Percentiles rank a stretch among this genome's conserved stretches.
phyloP scores from a whole-genome alignment of 2,329 filamentous ascomycete species.

The Botryosphaeria dothidea region DNA sequence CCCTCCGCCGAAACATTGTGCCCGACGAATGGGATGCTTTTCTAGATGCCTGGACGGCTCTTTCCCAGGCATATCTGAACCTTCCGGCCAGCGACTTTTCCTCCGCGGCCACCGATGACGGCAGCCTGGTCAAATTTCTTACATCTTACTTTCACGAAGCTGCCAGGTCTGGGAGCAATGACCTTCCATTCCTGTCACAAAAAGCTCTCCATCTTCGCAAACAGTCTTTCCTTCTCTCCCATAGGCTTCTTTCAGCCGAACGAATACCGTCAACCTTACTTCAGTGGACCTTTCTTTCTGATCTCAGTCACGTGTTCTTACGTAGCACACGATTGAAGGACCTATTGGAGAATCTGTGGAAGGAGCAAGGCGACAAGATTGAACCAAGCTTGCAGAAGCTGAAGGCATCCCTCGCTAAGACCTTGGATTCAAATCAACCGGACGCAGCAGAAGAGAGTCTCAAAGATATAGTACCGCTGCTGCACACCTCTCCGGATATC shows the following conservation, averaged over 20 bases:
- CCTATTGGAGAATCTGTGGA: slow-evolving; percentile 55
- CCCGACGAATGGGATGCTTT: slow-evolving; percentile 75
- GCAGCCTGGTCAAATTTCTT: slow-evolving; percentile 65
- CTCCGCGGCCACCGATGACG: slow-evolving; percentile 54
- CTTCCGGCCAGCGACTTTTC: slow-evolving; percentile 59
- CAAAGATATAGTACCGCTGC: slow-evolving; percentile 61
- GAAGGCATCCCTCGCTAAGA: slow-evolving; percentile 63
- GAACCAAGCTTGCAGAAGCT: slow-evolving; percentile 59
- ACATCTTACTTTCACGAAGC: slow-evolving; percentile 64
- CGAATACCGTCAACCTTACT: slow-evolving; percentile 53
- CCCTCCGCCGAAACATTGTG: slow-evolving; percentile 66
- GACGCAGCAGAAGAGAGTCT: slow-evolving; percentile 58
- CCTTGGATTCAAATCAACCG: slow-evolving; percentile 64
- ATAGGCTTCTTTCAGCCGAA: slow-evolving; percentile 56
- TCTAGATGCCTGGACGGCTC: slow-evolving; percentile 72
- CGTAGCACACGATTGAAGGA: slow-evolving; percentile 58
- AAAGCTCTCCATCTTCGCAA: slow-evolving; percentile 59
- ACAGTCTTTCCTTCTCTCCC: slow-evolving; percentile 64
- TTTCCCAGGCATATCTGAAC: slow-evolving; percentile 66
- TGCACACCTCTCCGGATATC: slow-evolving; percentile 60
- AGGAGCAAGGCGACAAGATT: slow-evolving; percentile 49
- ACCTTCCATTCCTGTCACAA: slow-evolving; percentile 18
- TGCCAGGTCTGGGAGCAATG: slow-evolving; percentile 29
- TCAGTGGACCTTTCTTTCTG: slow-evolving; percentile 67
- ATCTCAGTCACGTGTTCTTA: slow-evolving; percentile 67